Evolutionary conservation across 2,329 filamentous ascomycete genomes (phyloP).

Genomic region (Teratosphaeria nubilosa): DNA sequence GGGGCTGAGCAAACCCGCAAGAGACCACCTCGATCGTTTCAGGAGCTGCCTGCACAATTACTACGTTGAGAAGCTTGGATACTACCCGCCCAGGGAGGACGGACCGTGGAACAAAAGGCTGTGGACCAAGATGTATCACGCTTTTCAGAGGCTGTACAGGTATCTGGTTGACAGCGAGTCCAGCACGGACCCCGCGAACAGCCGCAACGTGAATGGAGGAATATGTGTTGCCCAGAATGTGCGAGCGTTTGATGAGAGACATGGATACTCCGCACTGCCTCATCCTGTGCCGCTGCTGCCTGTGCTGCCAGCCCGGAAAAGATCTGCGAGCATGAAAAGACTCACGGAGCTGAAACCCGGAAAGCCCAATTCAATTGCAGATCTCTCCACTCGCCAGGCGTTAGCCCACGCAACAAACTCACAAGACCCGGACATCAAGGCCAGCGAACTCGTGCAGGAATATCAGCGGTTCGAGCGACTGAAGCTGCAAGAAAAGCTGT

Average conservation of each 20-base stretch:
- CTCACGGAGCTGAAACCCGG: constrained; percentile 27
- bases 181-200: constrained; percentile 12
- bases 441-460: constrained; percentile 49
- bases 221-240: constrained; percentile 62
- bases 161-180: constrained; percentile 57
- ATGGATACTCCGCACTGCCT: constrained; percentile 49
- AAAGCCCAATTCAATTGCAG: constrained; percentile 32
- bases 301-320: constrained; percentile 17
- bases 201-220: constrained; percentile 46
- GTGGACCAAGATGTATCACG: constrained; percentile 52
- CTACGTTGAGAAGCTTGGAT: constrained; percentile 58
- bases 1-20: constrained; percentile 51
- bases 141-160: constrained; percentile 62
- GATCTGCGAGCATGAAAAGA: constrained; percentile 22
- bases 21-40: constrained; percentile 63
- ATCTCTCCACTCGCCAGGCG: constrained; percentile 45
- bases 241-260: constrained; percentile 53
- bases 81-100: constrained; percentile 54
- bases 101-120: constrained; percentile 48
- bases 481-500: constrained; percentile 49
- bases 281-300: constrained; percentile 62
- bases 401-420: constrained; percentile 41
- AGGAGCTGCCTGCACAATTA: constrained; percentile 56
- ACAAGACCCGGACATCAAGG: constrained; percentile 25
- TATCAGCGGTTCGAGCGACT: constrained; percentile 61